Evolutionary conservation across 495 filamentous ascomycete species (phyloP).

Genomic region (Rostrohypoxylon terebratum): DNA sequence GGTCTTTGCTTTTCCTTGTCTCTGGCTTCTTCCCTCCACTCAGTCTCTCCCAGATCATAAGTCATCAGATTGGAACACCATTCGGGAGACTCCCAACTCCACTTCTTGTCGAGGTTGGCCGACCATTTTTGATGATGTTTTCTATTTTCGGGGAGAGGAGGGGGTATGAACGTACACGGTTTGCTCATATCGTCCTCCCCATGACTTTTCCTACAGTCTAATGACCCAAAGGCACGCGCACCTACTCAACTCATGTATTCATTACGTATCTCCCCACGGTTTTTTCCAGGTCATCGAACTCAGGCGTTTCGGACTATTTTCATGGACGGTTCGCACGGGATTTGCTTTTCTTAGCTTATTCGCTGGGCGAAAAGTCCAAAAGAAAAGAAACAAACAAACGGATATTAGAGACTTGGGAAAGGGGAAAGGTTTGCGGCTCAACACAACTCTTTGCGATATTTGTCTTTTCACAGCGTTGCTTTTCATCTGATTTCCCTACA

Average conservation of each 20-base stretch:
- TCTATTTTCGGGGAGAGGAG: constrained; percentile 52
- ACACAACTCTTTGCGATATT: constrained; percentile 42
- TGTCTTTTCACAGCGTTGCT: constrained; percentile 47
- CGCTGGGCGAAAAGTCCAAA: constrained; percentile 44
- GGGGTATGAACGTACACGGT: constrained; percentile 52
- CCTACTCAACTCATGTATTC: constrained; percentile 45
- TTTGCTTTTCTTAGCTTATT: constrained; percentile 38
- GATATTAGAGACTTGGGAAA: constrained; percentile 31
- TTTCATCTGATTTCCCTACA: constrained; percentile 37
- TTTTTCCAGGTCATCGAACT: constrained; percentile 33
- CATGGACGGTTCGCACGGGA: constrained; percentile 32
- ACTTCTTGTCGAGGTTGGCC: constrained; percentile 64
- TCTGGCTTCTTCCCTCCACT: constrained; percentile 54
- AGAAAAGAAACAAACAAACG: constrained; percentile 39
- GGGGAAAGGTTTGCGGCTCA: constrained; percentile 44
- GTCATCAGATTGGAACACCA: constrained; percentile 63
- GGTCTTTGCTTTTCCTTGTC: constrained; percentile 44
- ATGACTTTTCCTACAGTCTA: constrained; percentile 45
- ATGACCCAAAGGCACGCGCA: constrained; percentile 44
- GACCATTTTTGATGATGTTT: constrained; percentile 57
- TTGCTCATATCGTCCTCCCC: constrained; percentile 46
- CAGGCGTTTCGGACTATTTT: constrained; percentile 50
- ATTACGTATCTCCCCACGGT: constrained; percentile 27
- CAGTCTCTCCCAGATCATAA: constrained; percentile 52
- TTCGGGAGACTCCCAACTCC: constrained; percentile 61